Evolutionary conservation across 2,329 filamentous ascomycete genomes (phyloP), one percentile per base, ranked within the genome.

Genomic region (Aaosphaeria pasadenensis): DNA sequence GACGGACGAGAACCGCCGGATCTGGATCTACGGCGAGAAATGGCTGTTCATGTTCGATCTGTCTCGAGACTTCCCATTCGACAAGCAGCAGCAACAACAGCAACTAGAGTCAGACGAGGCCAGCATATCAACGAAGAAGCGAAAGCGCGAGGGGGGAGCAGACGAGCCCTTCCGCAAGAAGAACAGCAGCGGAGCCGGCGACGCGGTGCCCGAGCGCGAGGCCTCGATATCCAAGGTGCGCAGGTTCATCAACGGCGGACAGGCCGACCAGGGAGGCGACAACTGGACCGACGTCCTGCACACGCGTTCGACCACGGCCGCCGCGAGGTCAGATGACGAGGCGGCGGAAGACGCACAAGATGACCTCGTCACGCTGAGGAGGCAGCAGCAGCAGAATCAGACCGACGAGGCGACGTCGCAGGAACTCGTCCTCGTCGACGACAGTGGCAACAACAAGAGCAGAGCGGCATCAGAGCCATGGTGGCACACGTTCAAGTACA

Each of bases 41-140:
- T 97, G 91, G 80, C 71, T 99, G 28, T 91, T 89, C 74, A 97
- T 97, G 91, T 83, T 99, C 51, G 91, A 97, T 67, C 74, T 95
- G 30, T 81, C 82, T 17, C 80, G 81, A 60, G 87, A 96, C 66
- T 55, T 64, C 17, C 49, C 58, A 5, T 57, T 62, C 5, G 43
- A 52, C 6, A 43, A 49, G 1, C 47, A 50, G 11, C 39, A 32
- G 30, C 40, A n/a, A 17, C 45, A 39, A 36, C 44, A 43, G 49
- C 52, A 50, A 46, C 46, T 53, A 9, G 24, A n/a, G 7, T 9
- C 7, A 48, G 44, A 32, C 42, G 46, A 43, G 38, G 42, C 36
- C 11, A 47, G 51, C 31, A 50, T 53, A 51, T 65, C 70, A 52
- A 42, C 59, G 57, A 64, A 63, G 51, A 66, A 66, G 49, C 62